Conservation (phyloP, 805 yeast genomes). For the Pichia occidentalis region DNA sequence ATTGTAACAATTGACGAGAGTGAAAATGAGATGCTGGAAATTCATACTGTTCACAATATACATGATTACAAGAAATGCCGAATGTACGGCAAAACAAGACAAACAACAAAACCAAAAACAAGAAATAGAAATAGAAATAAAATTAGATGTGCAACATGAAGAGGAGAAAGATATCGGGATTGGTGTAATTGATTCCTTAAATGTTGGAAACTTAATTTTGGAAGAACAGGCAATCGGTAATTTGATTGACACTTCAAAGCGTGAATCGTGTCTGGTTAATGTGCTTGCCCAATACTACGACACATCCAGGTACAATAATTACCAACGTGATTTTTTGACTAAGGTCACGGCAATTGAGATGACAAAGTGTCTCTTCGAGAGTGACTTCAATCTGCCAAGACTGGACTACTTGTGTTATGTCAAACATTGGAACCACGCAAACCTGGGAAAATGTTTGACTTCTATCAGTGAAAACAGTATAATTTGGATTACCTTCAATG, state of each 20-base stretch:
- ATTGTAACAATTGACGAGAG: too few species aligned
- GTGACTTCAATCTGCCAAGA: constrained; percentile 1
- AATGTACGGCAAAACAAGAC: too few species aligned
- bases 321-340: neutral
- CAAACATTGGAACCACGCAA: neutral
- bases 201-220: too few species aligned
- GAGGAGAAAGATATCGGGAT: too few species aligned
- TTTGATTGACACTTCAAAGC: neutral
- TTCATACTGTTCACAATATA: too few species aligned
- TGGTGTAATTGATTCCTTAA: too few species aligned
- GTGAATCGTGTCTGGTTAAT: constrained; percentile 2
- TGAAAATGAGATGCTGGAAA: too few species aligned
- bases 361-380: constrained; percentile 16
- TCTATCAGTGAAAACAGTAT: constrained; percentile 4
- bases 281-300: constrained; percentile 2
- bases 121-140: too few species aligned
- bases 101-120: too few species aligned
- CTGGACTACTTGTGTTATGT: constrained; percentile 4
- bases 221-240: neutral
- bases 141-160: too few species aligned
- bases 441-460: constrained; percentile 14
- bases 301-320: neutral
- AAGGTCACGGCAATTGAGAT: constrained; percentile 15
- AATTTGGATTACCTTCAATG: constrained; percentile 21
- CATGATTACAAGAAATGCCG: too few species aligned